phyloP scores from a whole-genome alignment of 1,284 basidiomycete species.

The Cutaneotrichosporon mucoides region DNA sequence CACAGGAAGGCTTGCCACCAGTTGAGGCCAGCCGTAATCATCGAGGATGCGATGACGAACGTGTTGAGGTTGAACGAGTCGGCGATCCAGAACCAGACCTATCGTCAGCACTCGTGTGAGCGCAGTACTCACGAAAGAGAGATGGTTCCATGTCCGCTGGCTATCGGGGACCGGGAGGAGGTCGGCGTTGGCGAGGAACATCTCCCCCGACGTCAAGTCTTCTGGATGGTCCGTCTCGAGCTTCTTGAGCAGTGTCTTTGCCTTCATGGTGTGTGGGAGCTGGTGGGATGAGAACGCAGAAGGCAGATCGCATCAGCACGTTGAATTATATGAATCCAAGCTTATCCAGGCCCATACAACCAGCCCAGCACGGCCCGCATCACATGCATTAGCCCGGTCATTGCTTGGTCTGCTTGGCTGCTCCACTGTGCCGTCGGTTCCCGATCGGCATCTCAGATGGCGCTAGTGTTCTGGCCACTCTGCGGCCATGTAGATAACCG shows the following conservation, averaged over 20 bases:
- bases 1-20: conserved; percentile 64
- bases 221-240: conserved; percentile 57
- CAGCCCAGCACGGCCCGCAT: no score
- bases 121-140: conserved; percentile 27
- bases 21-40: conserved; percentile 67
- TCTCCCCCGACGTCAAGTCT: conserved; percentile 54
- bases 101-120: neutral
- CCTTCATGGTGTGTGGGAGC: no score
- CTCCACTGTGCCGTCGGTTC: no score
- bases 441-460: no score
- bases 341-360: no score
- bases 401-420: no score
- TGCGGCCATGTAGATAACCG: no score
- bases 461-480: no score
- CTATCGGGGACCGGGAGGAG: conserved; percentile 33
- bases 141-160: conserved; percentile 41
- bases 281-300: no score
- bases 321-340: no score
- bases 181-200: conserved; percentile 56
- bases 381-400: no score
- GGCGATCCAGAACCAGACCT: conserved; percentile 40
- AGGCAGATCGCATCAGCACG: no score
- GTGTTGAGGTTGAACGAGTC: conserved; percentile 77
- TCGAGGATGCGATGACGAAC: conserved; percentile 57
- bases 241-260: conserved; percentile 25